A percentile compares a stretch with the other conserved stretches of the same genome.
These are phyloP conservation scores for Agapanthus africanus DNA, from an alignment of 106 monocot genomes.

Conservation along the genomic window DNA sequence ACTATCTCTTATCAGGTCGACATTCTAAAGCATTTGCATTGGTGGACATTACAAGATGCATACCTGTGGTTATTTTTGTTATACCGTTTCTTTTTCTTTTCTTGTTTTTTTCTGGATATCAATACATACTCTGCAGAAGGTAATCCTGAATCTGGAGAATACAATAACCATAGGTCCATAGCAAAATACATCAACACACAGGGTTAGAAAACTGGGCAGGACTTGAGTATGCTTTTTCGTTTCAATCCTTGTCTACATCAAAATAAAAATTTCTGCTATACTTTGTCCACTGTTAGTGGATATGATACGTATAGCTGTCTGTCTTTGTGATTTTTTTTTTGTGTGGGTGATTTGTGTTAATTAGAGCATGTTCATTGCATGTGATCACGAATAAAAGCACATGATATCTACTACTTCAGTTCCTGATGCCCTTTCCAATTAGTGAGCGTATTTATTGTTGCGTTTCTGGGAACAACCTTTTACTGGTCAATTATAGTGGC, in stretches of 20 bases:
- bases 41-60: background rate
- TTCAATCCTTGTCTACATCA: background rate
- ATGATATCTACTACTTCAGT: too few relatives aligned
- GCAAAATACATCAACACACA: background rate
- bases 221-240: background rate
- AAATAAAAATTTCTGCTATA: background rate
- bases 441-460: background rate
- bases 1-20: too few relatives aligned
- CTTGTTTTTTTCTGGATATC: background rate
- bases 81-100: background rate
- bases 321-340: background rate
- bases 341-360: too few relatives aligned
- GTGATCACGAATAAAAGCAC: too few relatives aligned
- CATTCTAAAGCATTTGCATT: too few relatives aligned
- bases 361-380: background rate
- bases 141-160: background rate
- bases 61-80: background rate
- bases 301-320: background rate
- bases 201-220: background rate
- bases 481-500: background rate
- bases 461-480: background rate
- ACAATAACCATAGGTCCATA: background rate
- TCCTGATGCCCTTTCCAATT: too few relatives aligned
- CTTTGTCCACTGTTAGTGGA: background rate
- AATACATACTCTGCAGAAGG: background rate